Conservation (phyloP, 169 alveolate genomes). For the Plasmodium reichenowi region DNA sequence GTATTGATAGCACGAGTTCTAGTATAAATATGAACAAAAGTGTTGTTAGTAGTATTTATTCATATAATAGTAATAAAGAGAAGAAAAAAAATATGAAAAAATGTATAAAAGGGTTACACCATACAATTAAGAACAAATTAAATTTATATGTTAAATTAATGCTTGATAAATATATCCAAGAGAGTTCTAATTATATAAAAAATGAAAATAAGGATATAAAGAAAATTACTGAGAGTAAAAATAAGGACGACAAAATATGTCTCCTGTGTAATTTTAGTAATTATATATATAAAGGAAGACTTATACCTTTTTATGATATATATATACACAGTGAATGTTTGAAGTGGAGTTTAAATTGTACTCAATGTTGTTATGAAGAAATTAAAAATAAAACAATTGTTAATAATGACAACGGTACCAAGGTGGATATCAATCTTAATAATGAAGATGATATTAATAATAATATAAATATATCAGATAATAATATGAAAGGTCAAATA, state of each 20-base stretch:
- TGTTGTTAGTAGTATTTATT: too few relatives aligned
- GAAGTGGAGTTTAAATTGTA: slow-evolving; percentile 83
- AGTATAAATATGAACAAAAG: too few relatives aligned
- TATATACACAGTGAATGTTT: slow-evolving; percentile 82
- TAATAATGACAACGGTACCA: not conserved
- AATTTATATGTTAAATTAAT: slow-evolving; percentile 54
- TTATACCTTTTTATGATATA: slow-evolving; percentile 83
- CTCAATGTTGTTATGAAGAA: slow-evolving; percentile 64
- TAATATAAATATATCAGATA: not conserved
- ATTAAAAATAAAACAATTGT: not conserved
- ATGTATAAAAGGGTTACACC: slow-evolving; percentile 15
- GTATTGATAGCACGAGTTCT: too few relatives aligned
- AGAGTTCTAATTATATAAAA: slow-evolving; percentile 12
- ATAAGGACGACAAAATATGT: slow-evolving; percentile 10
- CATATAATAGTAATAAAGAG: slow-evolving; percentile 2
- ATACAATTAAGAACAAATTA: slow-evolving; percentile 36
- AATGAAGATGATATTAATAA: not conserved
- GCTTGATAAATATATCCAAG: slow-evolving; percentile 47
- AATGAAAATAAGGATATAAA: not conserved
- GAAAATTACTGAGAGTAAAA: not conserved
- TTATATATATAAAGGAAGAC: slow-evolving; percentile 77
- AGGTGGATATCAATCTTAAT: not conserved
- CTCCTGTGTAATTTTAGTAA: slow-evolving; percentile 46
- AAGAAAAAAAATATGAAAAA: slow-evolving; percentile 2
- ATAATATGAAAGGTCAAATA: not conserved